Evolutionary conservation across 2,329 filamentous ascomycete species (phyloP), one percentile per base, ranked within the genome.

Genomic region (Biscogniauxia sp.): DNA sequence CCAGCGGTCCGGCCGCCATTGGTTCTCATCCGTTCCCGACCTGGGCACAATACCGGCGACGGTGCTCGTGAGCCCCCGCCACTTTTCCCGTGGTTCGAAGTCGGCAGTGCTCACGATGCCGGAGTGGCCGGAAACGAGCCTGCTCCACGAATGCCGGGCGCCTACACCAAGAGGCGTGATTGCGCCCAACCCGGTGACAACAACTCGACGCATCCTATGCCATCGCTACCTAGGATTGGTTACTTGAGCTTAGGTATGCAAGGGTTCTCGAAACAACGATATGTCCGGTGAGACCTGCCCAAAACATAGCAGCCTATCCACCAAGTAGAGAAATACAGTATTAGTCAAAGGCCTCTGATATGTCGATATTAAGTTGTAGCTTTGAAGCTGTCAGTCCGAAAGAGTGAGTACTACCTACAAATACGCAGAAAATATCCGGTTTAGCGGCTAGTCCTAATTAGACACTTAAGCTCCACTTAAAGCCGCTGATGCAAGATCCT

Each of bases 131-230:
- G 90, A 87, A 28, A 98, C 75, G 51, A 99, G 85, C 57, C 91
- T 88, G 62, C 79, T 83, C 95, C 95, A 99, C 62, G 91, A 91
- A 59, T 80, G 86, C 66, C 85, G 86, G 64, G 90, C 82, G 63
- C 93, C 92, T 61, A 96, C 87, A 63, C 91, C 93, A 25, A 97
- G 81, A 61, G 93, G 93, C 67, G 91, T 92, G 69, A 95, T 84
- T 73, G 90, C 90, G 64, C 92, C 91, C 55, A 95, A 81, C 71
- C 92, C 91, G 57, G 92, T 95, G 73, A 95, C 88, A 70, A 94
- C 92, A 69, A 95, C 91, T 69, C 91, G 87, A 73, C 87, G 84
- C 82, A 87, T 87, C 66, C 76, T 67, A 60, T 77, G 72, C 77
- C 80, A 83, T 72, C 65, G 63, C 61, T 65, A n/a, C n/a, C n/a